phyloP scores from a whole-genome alignment of 164 flowering plant species.

The Nymphaea thermarum region DNA sequence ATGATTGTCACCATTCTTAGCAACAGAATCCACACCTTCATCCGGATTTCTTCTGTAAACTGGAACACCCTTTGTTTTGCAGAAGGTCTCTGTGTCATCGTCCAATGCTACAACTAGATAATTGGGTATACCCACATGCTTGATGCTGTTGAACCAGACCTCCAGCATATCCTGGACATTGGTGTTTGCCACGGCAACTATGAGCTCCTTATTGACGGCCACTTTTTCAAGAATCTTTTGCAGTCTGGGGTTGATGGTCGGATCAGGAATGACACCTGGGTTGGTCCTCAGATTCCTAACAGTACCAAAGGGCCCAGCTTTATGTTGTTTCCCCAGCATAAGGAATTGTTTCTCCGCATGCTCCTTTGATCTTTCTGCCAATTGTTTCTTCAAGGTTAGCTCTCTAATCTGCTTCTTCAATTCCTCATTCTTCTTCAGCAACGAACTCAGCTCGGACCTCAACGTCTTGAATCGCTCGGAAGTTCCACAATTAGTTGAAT shows the following conservation, averaged over 20 bases:
- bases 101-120: slow-evolving; percentile 88
- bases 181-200: slow-evolving; percentile 73
- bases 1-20: slow-evolving; percentile 65
- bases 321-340: slow-evolving; percentile 39
- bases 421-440: slow-evolving; percentile 46
- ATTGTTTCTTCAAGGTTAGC: slow-evolving; percentile 29
- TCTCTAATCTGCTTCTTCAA: slow-evolving; percentile 8
- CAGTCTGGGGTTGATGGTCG: slow-evolving; percentile 71
- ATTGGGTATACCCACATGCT: slow-evolving; percentile 65
- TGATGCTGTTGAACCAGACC: slow-evolving; percentile 66
- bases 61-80: slow-evolving; percentile 30
- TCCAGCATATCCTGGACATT: slow-evolving; percentile 69
- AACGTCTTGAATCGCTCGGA: slow-evolving; percentile 38
- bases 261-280: slow-evolving; percentile 70
- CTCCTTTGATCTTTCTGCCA: slow-evolving; percentile 51
- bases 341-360: slow-evolving; percentile 46
- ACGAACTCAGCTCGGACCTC: slow-evolving; percentile 33
- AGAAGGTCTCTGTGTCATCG: slow-evolving; percentile 30
- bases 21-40: slow-evolving; percentile 52
- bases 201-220: slow-evolving; percentile 57
- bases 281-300: slow-evolving; percentile 73
- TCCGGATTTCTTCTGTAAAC: slow-evolving; percentile 60
- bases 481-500: slow-evolving; percentile 48
- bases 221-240: slow-evolving; percentile 56
- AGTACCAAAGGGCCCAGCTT: slow-evolving; percentile 93